Evolutionary conservation across 2,329 filamentous ascomycete species (phyloP).

Genomic region (Talaromyces amestolkiae): DNA sequence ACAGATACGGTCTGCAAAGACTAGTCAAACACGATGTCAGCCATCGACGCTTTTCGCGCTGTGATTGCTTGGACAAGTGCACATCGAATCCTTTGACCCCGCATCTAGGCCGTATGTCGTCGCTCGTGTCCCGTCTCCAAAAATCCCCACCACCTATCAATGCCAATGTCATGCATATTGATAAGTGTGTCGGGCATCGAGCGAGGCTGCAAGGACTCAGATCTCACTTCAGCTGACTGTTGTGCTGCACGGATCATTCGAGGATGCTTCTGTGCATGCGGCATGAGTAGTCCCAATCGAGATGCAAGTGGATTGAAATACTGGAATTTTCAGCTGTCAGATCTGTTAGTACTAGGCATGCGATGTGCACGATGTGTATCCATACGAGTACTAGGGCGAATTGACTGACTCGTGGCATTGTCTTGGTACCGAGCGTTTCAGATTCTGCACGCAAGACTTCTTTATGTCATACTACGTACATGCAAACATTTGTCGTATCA

Average conservation of each 20-base stretch:
- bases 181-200: background rate
- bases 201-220: slow-evolving; percentile 5
- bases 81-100: background rate
- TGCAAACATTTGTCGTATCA: background rate
- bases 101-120: background rate
- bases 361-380: background rate
- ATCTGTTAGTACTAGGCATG: too few relatives aligned
- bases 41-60: background rate
- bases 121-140: background rate
- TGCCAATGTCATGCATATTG: background rate
- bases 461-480: background rate
- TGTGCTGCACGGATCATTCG: slow-evolving; percentile 1
- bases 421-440: background rate
- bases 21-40: background rate
- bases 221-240: background rate
- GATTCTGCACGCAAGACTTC: background rate
- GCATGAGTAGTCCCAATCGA: background rate
- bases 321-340: background rate
- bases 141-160: background rate
- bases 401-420: background rate
- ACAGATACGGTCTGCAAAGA: background rate
- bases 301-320: background rate
- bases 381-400: background rate
- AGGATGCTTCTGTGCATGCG: background rate
- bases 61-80: background rate